Evolutionary conservation across 2,329 filamentous ascomycete genomes (phyloP), one percentile per base, ranked within the genome.

Genomic region (Colletotrichum phormii): DNA sequence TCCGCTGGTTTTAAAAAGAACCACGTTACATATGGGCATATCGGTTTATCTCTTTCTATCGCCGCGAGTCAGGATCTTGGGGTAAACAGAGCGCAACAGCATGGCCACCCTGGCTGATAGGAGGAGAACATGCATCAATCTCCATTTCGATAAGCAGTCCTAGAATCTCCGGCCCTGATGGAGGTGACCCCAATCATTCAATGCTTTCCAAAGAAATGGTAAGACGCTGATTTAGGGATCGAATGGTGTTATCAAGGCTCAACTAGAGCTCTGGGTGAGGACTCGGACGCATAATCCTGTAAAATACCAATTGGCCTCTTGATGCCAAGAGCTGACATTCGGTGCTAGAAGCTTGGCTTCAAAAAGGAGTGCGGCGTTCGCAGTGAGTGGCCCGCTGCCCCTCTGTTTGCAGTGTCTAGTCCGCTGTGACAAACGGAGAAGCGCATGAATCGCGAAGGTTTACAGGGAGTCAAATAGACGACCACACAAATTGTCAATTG

Each of bases 21-120:
- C 9, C 6, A 5, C 24, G 4, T 11, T 13, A 29, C 15, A 55
- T 35, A 51, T 37, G 60, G 35, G 12, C 26, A 29, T 24, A 24
- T 53, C 22, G 57, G 60, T 46, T 70, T 70, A 72, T 72, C 60
- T 42, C 4, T 37, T n/a, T 13, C 42, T 29, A 18, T 29, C 57
- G 71, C 59, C 37, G 42, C 68, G 71, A 71, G 71, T 71, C 67
- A 73, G 58, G 51, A 7, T 33, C 31, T n/a, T 11, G 61, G 53
- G 33, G 37, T 29, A 15, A 31, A 49, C 26, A 13, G 31, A 37
- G 31, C 46, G 22, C 35, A 2, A 29, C 24, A 51, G 60, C 67
- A 71, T 73, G 67, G 22, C 62, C 55, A 63, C 37, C 67, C 67
- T 37, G 57, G 49, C 15, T 51, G 55, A 37, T 37, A 26, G 15